These are phyloP conservation scores for Francoa sonchifolia DNA, from an alignment of 441 rosid species.

Conservation along the genomic window DNA sequence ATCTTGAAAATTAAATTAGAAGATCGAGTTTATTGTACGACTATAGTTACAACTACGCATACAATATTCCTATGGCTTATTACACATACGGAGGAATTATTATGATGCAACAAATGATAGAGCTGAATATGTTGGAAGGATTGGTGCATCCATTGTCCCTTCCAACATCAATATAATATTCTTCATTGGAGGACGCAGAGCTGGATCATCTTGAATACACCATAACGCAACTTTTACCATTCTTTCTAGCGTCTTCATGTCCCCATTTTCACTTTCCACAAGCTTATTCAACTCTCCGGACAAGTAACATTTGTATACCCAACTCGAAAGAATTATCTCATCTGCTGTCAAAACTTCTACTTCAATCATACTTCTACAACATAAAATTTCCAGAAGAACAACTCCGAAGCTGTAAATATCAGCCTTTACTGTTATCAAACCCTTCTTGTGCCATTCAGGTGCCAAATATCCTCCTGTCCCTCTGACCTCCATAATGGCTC, in stretches of 20 bases:
- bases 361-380: constrained; percentile 14
- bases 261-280: constrained; percentile 8
- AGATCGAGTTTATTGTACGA: no score
- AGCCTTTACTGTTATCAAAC: constrained; percentile 9
- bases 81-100: no score
- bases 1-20: no score
- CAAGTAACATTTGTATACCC: constrained; percentile 13
- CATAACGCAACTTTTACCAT: constrained; percentile 14
- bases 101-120: no score
- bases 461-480: constrained; percentile 18
- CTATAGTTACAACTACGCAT: no score
- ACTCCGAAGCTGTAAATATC: constrained; percentile 18
- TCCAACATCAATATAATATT: background rate
- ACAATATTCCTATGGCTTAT: no score
- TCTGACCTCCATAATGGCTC: constrained; percentile 6
- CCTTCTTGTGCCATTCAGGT: constrained; percentile 14
- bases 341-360: background rate
- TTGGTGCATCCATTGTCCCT: background rate
- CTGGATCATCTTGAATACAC: constrained; percentile 23
- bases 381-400: constrained; percentile 15
- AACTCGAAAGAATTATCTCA: constrained; percentile 8
- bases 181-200: constrained; percentile 20
- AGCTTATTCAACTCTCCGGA: constrained; percentile 11
- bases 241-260: constrained; percentile 9
- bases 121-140: no score